These are phyloP conservation scores for Lizonia empirigonia DNA, from an alignment of 2,329 filamentous ascomycete species.

Conservation along the genomic window DNA sequence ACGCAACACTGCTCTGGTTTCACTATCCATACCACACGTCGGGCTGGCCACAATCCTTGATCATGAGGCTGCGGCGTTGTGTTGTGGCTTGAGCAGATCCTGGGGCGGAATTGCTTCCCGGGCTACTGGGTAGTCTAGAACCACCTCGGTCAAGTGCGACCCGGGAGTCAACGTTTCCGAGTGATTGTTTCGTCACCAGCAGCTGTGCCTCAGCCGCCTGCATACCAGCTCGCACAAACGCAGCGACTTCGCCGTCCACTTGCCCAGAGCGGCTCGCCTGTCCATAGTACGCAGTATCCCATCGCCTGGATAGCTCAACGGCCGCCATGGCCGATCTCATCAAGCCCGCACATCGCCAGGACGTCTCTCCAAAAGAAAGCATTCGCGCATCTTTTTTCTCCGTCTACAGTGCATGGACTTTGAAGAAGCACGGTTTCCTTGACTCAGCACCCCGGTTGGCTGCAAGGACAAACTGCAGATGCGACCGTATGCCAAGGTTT, in stretches of 20 bases:
- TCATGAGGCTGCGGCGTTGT: slow-evolving; percentile 14
- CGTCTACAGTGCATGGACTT: not conserved
- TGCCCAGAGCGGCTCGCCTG: slow-evolving; percentile 16
- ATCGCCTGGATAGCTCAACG: slow-evolving; percentile 29
- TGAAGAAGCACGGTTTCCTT: slow-evolving; percentile 5
- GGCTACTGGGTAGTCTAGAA: slow-evolving; percentile 6
- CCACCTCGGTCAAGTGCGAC: slow-evolving; percentile 17
- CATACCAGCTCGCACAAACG: slow-evolving; percentile 23
- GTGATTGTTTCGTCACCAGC: slow-evolving; percentile 18
- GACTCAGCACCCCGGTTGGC: slow-evolving; percentile 14
- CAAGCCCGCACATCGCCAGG: slow-evolving; percentile 14
- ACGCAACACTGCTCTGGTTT: slow-evolving; percentile 5
- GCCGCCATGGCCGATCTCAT: slow-evolving; percentile 28
- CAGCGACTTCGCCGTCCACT: slow-evolving; percentile 34
- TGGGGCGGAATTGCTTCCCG: slow-evolving; percentile 10
- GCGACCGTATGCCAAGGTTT: slow-evolving; percentile 15
- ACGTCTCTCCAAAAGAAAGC: slow-evolving; percentile 15
- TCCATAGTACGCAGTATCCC: slow-evolving; percentile 10
- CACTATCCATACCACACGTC: not conserved
- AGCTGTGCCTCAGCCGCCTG: slow-evolving; percentile 15
- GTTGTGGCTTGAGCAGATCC: slow-evolving; percentile 17
- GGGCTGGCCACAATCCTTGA: slow-evolving; percentile 7
- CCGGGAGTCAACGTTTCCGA: slow-evolving; percentile 30
- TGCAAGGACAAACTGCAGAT: slow-evolving; percentile 14
- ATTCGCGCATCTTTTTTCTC: slow-evolving; percentile 1